Conservation (phyloP, 805 yeast genomes). For the Metschnikowia arizonensis region DNA sequence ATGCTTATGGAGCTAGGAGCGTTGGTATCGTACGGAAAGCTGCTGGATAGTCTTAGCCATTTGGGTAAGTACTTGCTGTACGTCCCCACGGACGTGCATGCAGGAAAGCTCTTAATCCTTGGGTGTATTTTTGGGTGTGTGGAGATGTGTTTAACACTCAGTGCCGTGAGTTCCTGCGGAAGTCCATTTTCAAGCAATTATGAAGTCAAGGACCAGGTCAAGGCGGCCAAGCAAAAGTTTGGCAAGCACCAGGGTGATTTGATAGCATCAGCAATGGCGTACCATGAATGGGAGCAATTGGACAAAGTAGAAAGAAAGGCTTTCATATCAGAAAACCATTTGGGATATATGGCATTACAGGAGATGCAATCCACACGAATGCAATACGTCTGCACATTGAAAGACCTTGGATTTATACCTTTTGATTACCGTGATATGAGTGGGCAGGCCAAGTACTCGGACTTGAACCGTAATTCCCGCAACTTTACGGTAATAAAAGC, state of each 20-base stretch:
- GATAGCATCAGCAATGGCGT: slow-evolving; percentile 60
- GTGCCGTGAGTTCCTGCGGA: slow-evolving; percentile 70
- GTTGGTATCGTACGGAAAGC: slow-evolving; percentile 29
- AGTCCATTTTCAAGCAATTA: slow-evolving; percentile 62
- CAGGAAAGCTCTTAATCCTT: slow-evolving; percentile 75
- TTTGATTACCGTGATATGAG: slow-evolving; percentile 36
- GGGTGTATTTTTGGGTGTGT: slow-evolving; percentile 83
- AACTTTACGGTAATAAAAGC: slow-evolving; percentile 57
- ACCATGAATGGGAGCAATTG: slow-evolving; percentile 44
- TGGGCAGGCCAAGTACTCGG: slow-evolving; percentile 5
- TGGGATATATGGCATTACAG: slow-evolving; percentile 61
- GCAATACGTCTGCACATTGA: slow-evolving; percentile 66
- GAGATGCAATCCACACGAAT: slow-evolving; percentile 68
- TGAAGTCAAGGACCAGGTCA: slow-evolving; percentile 64
- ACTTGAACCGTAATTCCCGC: slow-evolving; percentile 48
- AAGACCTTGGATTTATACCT: slow-evolving; percentile 76
- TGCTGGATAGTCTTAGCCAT: slow-evolving; percentile 52
- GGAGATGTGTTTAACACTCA: slow-evolving; percentile 73
- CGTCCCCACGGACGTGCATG: slow-evolving; percentile 80
- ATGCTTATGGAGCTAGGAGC: slow-evolving; percentile 72
- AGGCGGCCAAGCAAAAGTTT: slow-evolving; percentile 37
- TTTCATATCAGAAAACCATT: slow-evolving; percentile 51
- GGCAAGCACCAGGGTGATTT: slow-evolving; percentile 64
- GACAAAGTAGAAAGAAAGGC: slow-evolving; percentile 26
- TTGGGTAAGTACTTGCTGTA: slow-evolving; percentile 76